Percentiles rank a stretch among this genome's conserved stretches.
These are phyloP conservation scores for Apophysomyces sp. DNA, from an alignment of 371 early-diverging fungal genomes.

Conservation along the genomic window DNA sequence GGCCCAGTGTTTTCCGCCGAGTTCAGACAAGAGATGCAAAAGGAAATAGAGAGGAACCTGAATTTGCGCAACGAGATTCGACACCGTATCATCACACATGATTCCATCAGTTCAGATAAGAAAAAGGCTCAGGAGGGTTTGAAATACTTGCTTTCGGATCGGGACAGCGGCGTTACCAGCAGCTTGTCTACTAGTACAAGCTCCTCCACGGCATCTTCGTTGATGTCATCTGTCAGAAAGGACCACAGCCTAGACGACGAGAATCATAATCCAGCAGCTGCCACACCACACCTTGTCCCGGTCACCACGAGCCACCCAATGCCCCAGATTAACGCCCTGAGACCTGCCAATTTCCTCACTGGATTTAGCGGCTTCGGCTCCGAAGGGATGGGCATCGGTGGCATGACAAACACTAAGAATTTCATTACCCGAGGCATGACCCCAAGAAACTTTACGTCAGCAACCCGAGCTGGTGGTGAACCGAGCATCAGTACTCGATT, in stretches of 20 bases:
- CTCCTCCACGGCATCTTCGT: conserved; percentile 25
- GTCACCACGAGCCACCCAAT: not conserved
- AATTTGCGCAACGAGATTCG: conserved; percentile 43
- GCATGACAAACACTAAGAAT: not conserved
- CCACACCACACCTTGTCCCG: conserved; percentile 2
- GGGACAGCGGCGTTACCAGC: conserved; percentile 27
- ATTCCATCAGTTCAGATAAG: conserved; percentile 31
- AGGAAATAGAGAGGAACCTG: conserved; percentile 51
- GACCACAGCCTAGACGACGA: not conserved
- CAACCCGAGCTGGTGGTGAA: conserved; percentile 10
- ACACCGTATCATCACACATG: conserved; percentile 47
- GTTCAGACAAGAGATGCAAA: conserved; percentile 54
- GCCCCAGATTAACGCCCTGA: conserved; percentile 14
- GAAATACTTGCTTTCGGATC: conserved; percentile 47
- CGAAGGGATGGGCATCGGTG: conserved; percentile 24
- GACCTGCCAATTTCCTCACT: conserved; percentile 44
- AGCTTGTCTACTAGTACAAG: conserved; percentile 31
- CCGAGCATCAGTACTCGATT: conserved; percentile 50
- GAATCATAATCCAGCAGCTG: conserved; percentile 10
- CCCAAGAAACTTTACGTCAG: conserved; percentile 3
- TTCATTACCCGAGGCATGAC: conserved; percentile 16
- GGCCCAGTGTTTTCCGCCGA: conserved; percentile 56
- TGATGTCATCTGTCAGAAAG: conserved; percentile 15
- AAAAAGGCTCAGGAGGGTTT: conserved; percentile 49
- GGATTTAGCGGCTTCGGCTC: conserved; percentile 36